Base-by-base conservation (phyloP, 768 basidiomycete genomes). In the Holtermannia corniformis region DNA sequence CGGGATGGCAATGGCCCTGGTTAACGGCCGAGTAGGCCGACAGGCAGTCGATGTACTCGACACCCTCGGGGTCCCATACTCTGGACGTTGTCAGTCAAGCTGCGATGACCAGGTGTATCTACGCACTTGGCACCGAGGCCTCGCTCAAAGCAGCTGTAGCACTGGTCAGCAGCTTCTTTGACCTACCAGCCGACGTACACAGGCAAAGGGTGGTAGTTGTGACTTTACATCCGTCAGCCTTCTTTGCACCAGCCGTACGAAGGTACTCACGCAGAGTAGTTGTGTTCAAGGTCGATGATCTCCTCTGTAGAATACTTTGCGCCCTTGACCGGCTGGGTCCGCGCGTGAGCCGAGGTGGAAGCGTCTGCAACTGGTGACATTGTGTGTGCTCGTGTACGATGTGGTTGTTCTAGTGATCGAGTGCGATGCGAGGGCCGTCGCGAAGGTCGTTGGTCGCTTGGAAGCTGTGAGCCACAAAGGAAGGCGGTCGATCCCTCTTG, bases 11-110 rank as follows among this genome's bases (percentile, higher is more conserved):
- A 74, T 79, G 54, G 54, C 82, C 84, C 78, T 93, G 89, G 72
- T 91, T 91, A 50, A 90, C 86, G 41, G 87, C 87, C 87, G 88
- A 92, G 76, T 97, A 97, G 24, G 95, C 95, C 43, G 88, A 87
- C 19, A 99, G 78, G 87, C 96, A 95, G 67, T 99, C 95, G 57
- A 96, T 90, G 75, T 95, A 99, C 68, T 91, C 86, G 48, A 81
- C 84, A 58, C 91, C 92, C 78, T 93, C 91, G 2, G 85, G 86
- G 69, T 95, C 92, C 86, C 87, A 93, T 70, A 90, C 88, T 60
- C 81, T 81, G 48, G n/a, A n/a, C n/a, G n/a, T n/a, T n/a, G 48
- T 47, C 12, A 4, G 16, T 37, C 40, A 26, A 64, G 54, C 24
- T 59, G 57, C n/a, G 14, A 23, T 12, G 41, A 12, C 21, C 5